Evolutionary conservation across 257 asterid genomes (phyloP).

Genomic region (Plectranthus barbatus): DNA sequence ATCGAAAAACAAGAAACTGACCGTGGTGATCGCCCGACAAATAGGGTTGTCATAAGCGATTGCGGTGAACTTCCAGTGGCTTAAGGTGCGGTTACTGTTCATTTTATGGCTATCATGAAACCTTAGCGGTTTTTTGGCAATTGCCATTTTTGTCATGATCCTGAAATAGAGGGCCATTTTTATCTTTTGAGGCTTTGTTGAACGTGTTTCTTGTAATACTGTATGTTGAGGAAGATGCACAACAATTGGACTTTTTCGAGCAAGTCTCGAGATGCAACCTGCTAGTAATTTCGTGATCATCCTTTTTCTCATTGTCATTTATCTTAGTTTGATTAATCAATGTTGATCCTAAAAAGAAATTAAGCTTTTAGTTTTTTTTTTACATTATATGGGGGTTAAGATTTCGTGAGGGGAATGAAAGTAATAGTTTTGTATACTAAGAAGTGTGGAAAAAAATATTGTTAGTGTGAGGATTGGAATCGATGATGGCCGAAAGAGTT

Average conservation of each 20-base stretch:
- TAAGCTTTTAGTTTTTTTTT: too few species aligned
- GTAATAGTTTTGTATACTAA: too few species aligned
- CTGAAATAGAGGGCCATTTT: constrained; percentile 26
- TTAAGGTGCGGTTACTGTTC: constrained; percentile 11
- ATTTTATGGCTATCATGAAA: neutral
- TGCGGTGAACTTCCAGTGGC: constrained; percentile 88
- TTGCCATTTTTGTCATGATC: constrained; percentile 13
- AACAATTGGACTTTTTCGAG: constrained; percentile 5
- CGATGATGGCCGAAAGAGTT: too few species aligned
- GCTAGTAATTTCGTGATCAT: too few species aligned
- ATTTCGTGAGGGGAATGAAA: too few species aligned
- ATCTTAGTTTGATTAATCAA: too few species aligned
- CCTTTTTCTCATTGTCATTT: too few species aligned
- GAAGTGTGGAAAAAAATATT: too few species aligned
- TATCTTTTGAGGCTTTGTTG: constrained; percentile 20
- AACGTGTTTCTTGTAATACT: constrained; percentile 14
- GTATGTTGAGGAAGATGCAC: constrained; percentile 14
- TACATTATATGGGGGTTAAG: too few species aligned
- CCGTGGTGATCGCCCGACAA: constrained; percentile 84
- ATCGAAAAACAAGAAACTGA: constrained; percentile 81
- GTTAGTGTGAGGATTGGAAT: too few species aligned
- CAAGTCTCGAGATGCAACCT: too few species aligned
- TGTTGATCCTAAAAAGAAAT: too few species aligned
- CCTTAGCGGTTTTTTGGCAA: constrained; percentile 2
- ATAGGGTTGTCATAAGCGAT: constrained; percentile 81